Evolutionary conservation across 2,329 filamentous ascomycete genomes (phyloP).

Genomic region (Aspergillus bombycis): DNA sequence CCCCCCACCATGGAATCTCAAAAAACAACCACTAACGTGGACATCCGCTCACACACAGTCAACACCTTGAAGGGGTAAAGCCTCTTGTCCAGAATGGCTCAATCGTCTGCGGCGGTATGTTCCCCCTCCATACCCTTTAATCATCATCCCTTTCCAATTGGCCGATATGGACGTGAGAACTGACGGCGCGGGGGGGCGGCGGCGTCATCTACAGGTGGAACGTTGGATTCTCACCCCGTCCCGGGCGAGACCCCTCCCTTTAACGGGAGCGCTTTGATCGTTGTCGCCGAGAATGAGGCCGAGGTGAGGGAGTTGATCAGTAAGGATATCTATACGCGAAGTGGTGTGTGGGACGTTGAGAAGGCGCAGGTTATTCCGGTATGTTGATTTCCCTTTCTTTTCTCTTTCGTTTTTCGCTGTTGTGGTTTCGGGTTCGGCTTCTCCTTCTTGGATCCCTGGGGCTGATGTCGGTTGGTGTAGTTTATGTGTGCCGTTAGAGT

Average conservation of each 20-base stretch:
- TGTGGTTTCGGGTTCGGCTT: no score
- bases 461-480: constrained; percentile 21
- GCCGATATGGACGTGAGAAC: not conserved
- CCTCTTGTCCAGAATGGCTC: constrained; percentile 57
- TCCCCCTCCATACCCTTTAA: not conserved
- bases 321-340: constrained; percentile 71
- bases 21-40: no score
- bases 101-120: constrained; percentile 67
- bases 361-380: constrained; percentile 55
- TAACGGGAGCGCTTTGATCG: constrained; percentile 72
- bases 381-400: constrained; percentile 20
- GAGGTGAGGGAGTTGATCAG: constrained; percentile 69
- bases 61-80: constrained; percentile 62
- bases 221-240: constrained; percentile 67
- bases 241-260: constrained; percentile 67
- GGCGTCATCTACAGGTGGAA: constrained; percentile 64
- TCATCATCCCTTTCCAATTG: not conserved
- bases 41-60: constrained; percentile 28
- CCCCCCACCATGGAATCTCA: not conserved
- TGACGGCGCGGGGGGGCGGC: constrained; percentile 1
- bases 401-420: not conserved
- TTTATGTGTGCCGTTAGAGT: constrained; percentile 35
- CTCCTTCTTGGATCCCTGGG: no score
- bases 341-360: constrained; percentile 79
- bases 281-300: constrained; percentile 67